phyloP scores from a whole-genome alignment of 1,284 basidiomycete species.

The Microbotryum saponariae region DNA sequence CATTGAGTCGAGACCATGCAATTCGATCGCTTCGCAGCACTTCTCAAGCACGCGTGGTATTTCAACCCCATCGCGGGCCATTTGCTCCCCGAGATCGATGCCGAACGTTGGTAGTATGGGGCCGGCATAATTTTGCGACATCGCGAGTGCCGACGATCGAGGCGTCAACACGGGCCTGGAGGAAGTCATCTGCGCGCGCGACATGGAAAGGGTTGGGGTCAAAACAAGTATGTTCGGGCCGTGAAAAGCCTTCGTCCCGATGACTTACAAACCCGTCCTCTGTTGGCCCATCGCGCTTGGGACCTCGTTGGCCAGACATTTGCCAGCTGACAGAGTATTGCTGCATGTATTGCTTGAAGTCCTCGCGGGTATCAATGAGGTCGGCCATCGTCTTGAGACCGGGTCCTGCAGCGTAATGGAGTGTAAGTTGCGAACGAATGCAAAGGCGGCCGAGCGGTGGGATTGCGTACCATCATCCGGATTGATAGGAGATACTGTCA shows the following conservation, averaged over 20 bases:
- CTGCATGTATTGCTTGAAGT: conserved; percentile 96
- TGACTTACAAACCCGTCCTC: conserved; percentile 40
- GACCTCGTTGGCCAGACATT: conserved; percentile 45
- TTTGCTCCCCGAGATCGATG: conserved; percentile 82
- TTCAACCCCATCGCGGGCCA: conserved; percentile 78
- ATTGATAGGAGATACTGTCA: conserved; percentile 59
- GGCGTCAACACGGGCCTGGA: conserved; percentile 7
- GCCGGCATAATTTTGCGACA: neutral
- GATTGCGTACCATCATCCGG: conserved; percentile 51
- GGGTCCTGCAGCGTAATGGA: conserved; percentile 44
- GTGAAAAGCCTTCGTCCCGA: neutral
- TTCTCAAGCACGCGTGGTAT: conserved; percentile 81
- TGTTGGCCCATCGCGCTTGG: conserved; percentile 40
- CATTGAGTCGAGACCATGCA: conserved; percentile 69
- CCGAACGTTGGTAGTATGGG: conserved; percentile 63
- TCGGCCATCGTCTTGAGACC: conserved; percentile 84
- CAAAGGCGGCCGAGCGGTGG: neutral
- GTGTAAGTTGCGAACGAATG: neutral
- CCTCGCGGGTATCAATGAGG: conserved; percentile 82
- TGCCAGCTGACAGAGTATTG: conserved; percentile 81
- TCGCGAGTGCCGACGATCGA: conserved; percentile 2
- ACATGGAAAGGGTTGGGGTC: conserved; percentile 5
- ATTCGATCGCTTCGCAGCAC: conserved; percentile 86
- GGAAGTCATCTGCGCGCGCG: conserved; percentile 3
- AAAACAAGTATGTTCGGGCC: conserved; percentile 17